Evolutionary conservation across 2,329 filamentous ascomycete genomes (phyloP).

Genomic region (Coniochaeta sp.): DNA sequence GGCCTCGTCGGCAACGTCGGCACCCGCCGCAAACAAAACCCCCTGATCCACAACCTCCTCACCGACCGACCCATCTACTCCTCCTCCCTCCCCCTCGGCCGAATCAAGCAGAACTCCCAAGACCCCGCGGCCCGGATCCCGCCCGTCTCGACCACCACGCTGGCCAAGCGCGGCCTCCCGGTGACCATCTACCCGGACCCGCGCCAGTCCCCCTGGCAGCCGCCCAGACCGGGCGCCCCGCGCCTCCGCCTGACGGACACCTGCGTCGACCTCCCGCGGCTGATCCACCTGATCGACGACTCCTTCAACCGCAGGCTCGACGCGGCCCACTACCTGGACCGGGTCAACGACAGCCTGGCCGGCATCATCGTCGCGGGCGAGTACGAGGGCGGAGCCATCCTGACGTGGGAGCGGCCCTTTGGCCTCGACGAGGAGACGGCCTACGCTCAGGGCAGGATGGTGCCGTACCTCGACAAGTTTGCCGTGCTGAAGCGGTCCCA

Average conservation of each 20-base stretch:
- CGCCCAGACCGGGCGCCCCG: conserved; percentile 50
- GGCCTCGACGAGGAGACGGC: conserved; percentile 47
- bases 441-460: conserved; percentile 53
- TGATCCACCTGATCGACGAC: conserved; percentile 85
- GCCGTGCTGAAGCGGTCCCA: conserved; percentile 84
- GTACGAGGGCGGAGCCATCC: conserved; percentile 89
- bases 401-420: conserved; percentile 84
- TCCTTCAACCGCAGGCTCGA: conserved; percentile 84
- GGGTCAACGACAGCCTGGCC: conserved; percentile 75
- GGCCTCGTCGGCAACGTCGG: conserved; percentile 44
- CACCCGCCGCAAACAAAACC: conserved; percentile 59
- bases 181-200: conserved; percentile 76
- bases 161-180: conserved; percentile 87
- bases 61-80: conserved; percentile 93
- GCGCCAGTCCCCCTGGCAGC: conserved; percentile 56
- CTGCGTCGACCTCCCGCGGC: conserved; percentile 71
- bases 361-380: conserved; percentile 92
- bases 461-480: conserved; percentile 97
- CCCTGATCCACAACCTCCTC: conserved; percentile 88
- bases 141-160: conserved; percentile 51
- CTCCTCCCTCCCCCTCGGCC: conserved; percentile 73
- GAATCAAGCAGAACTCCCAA: conserved; percentile 37
- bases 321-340: conserved; percentile 69
- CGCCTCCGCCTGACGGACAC: conserved; percentile 69
- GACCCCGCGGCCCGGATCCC: conserved; percentile 5